These are phyloP conservation scores for Pleomassaria siparia DNA, from an alignment of 2,329 filamentous ascomycete species.

Conservation along the genomic window DNA sequence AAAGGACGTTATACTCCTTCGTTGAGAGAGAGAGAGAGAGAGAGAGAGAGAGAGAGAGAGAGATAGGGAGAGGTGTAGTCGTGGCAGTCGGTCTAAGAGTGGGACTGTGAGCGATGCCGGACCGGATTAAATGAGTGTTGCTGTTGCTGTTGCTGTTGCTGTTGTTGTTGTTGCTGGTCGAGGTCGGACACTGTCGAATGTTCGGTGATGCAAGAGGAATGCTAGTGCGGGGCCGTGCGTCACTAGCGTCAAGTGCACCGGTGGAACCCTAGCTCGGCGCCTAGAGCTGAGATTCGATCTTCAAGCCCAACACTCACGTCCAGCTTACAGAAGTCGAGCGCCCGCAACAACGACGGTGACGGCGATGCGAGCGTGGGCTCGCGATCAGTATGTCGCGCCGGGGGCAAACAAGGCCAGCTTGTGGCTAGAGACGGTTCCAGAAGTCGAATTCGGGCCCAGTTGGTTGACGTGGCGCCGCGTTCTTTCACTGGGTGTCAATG, in stretches of 20 bases:
- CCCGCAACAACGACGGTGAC: background rate
- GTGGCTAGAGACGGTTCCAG: constrained; percentile 4
- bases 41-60: too few relatives aligned
- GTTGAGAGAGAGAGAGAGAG: too few relatives aligned
- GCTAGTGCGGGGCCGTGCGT: constrained; percentile 4
- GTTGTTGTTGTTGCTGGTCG: too few relatives aligned
- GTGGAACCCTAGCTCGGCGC: constrained; percentile 26
- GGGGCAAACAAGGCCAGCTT: constrained; percentile 1
- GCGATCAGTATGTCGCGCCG: background rate
- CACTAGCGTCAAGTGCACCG: background rate
- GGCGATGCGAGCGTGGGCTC: background rate
- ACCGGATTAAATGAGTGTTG: too few relatives aligned
- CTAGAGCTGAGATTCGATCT: constrained; percentile 31
- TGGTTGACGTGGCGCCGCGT: constrained; percentile 41
- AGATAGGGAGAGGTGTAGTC: too few relatives aligned
- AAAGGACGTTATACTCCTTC: too few relatives aligned
- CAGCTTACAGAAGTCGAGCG: background rate
- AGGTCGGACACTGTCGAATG: background rate
- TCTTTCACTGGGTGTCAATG: constrained; percentile 21
- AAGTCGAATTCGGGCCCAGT: constrained; percentile 19
- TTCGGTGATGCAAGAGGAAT: background rate
- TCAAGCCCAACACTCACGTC: background rate
- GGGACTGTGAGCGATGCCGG: too few relatives aligned
- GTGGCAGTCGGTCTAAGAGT: too few relatives aligned
- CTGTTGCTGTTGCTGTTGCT: too few relatives aligned